A percentile compares a stretch with the other conserved stretches of the same genome.
These are phyloP conservation scores for Marasmius sp. DNA, from an alignment of 1,284 basidiomycete genomes.

Conservation along the genomic window DNA sequence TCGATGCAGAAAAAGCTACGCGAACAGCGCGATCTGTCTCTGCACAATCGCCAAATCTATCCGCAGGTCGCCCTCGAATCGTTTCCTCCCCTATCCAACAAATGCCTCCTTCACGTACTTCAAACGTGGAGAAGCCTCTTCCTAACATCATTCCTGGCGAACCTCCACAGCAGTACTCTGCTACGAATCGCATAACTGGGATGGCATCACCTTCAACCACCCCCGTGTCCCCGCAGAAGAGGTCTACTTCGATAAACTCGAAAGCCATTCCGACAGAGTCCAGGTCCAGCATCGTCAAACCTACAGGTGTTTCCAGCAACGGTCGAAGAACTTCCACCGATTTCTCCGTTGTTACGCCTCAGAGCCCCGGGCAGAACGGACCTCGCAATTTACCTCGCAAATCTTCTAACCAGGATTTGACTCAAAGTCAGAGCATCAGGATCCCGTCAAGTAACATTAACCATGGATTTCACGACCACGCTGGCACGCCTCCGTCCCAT, in stretches of 20 bases:
- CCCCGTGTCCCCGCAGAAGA: background rate
- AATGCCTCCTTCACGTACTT: background rate
- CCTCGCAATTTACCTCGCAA: background rate
- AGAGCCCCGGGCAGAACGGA: background rate
- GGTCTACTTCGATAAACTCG: no score
- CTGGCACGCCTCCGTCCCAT: background rate
- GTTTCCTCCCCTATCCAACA: background rate
- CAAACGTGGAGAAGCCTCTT: background rate
- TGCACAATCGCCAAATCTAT: background rate
- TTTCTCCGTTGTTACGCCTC: background rate
- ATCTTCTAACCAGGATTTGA: background rate
- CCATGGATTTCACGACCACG: background rate
- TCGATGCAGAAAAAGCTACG: background rate
- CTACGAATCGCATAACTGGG: background rate
- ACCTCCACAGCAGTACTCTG: background rate
- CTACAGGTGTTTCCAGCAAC: background rate
- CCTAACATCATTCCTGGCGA: background rate
- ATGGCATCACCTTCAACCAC: background rate
- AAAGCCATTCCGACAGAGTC: background rate
- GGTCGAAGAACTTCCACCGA: background rate
- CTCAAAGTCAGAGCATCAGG: background rate
- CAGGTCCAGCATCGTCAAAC: background rate
- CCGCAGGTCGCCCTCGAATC: background rate
- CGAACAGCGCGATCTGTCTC: background rate
- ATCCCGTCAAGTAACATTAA: background rate